Evolutionary conservation across 257 asterid genomes (phyloP).

Genomic region (Lycium ferocissimum): DNA sequence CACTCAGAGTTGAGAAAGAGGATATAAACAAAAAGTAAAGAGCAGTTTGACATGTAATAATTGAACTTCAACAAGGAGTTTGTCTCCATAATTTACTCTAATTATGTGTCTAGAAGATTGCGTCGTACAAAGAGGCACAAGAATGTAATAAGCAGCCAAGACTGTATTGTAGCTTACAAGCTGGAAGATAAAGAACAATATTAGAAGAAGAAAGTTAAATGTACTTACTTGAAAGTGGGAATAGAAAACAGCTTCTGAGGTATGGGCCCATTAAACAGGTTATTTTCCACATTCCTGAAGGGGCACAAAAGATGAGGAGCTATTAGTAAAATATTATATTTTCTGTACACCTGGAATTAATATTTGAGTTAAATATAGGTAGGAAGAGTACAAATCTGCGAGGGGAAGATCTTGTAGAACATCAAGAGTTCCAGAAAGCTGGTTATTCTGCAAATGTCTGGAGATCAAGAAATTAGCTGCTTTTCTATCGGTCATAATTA

Average conservation of each 20-base stretch:
- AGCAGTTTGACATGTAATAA: slow-evolving; percentile 9
- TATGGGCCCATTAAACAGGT: slow-evolving; percentile 86
- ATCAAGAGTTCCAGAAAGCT: slow-evolving; percentile 90
- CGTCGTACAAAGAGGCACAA: not conserved
- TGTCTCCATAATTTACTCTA: slow-evolving; percentile 31
- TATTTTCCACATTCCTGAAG: slow-evolving; percentile 78
- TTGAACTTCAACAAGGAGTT: not conserved
- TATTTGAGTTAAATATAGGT: slow-evolving; percentile 35
- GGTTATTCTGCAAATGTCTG: slow-evolving; percentile 98
- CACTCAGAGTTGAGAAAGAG: not conserved
- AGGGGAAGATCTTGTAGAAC: slow-evolving; percentile 87
- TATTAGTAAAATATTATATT: slow-evolving; percentile 32
- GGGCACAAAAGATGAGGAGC: slow-evolving; percentile 33
- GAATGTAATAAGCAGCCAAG: not conserved
- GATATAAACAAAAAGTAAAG: not conserved
- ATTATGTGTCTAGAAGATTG: not conserved
- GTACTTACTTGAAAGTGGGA: slow-evolving; percentile 77
- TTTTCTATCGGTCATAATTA: slow-evolving; percentile 14
- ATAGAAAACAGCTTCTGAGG: slow-evolving; percentile 73
- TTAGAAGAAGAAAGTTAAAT: slow-evolving; percentile 27
- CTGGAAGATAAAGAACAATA: slow-evolving; percentile 22
- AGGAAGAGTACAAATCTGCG: slow-evolving; percentile 69
- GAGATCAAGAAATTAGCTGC: slow-evolving; percentile 49
- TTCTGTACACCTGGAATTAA: slow-evolving; percentile 26
- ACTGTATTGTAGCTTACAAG: slow-evolving; percentile 6